These are phyloP conservation scores for Apiospora sp. DNA, from an alignment of 2,329 filamentous ascomycete species.

Conservation along the genomic window DNA sequence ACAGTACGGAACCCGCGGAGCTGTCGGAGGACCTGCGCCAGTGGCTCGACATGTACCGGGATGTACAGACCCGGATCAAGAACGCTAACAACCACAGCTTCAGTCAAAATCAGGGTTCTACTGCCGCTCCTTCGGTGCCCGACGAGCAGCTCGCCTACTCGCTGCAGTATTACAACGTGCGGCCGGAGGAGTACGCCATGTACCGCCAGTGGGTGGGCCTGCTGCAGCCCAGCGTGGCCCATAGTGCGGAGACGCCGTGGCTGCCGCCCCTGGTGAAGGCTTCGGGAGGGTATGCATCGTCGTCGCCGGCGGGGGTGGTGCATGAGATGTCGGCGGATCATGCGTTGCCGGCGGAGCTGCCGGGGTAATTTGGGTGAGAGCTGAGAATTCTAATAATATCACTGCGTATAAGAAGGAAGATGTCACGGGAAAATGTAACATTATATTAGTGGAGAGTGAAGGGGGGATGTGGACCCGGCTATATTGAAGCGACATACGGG, in stretches of 20 bases:
- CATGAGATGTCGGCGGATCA: neutral
- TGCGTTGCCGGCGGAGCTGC: neutral
- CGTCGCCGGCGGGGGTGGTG: slow-evolving; percentile 3
- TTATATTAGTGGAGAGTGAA: too few relatives aligned
- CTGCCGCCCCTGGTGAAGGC: neutral
- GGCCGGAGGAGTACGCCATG: slow-evolving; percentile 26
- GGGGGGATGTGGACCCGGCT: too few relatives aligned
- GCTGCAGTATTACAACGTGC: slow-evolving; percentile 26
- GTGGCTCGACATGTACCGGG: neutral
- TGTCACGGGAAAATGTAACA: too few relatives aligned
- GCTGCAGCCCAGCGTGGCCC: slow-evolving; percentile 13
- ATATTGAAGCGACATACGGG: too few relatives aligned
- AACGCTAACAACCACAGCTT: neutral
- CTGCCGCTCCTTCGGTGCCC: neutral
- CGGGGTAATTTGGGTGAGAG: neutral
- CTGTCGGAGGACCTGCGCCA: neutral
- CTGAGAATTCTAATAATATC: too few relatives aligned
- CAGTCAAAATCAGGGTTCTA: neutral
- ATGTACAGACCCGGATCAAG: slow-evolving; percentile 23
- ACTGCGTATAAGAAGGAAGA: too few relatives aligned
- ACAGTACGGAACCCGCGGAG: neutral
- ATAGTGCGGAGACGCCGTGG: neutral
- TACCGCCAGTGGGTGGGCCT: slow-evolving; percentile 25
- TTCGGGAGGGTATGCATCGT: neutral
- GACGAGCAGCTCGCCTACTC: slow-evolving; percentile 11